These are phyloP conservation scores for Corinectria fuckeliana DNA, from an alignment of 2,329 filamentous ascomycete genomes.

Conservation along the genomic window DNA sequence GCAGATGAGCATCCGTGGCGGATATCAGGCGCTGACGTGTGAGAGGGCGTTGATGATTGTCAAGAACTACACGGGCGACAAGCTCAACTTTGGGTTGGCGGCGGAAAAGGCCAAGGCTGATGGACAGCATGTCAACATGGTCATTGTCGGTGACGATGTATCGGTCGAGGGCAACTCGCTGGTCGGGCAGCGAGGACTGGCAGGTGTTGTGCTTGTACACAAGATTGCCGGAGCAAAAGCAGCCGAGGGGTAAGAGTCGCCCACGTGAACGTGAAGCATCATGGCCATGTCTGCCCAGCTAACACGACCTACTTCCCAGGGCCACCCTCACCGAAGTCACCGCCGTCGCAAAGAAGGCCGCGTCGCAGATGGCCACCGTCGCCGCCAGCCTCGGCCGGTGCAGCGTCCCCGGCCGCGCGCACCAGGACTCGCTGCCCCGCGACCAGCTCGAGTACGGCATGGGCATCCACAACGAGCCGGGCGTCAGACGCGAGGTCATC, in stretches of 20 bases:
- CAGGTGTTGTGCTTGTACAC: constrained; percentile 34
- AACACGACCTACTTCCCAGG: constrained; percentile 11
- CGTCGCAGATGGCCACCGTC: constrained; percentile 35
- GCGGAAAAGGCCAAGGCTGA: constrained; percentile 40
- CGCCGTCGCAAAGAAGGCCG: constrained; percentile 23
- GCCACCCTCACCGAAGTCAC: constrained; percentile 28
- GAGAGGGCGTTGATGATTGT: constrained; percentile 32
- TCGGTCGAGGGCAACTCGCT: constrained; percentile 33
- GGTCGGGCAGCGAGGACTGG: constrained; percentile 34
- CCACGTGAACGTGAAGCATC: neutral
- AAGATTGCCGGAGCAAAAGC: constrained; percentile 35
- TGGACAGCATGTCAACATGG: constrained; percentile 33
- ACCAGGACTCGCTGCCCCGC: constrained; percentile 28
- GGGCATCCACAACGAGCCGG: constrained; percentile 38
- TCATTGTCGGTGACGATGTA: constrained; percentile 35
- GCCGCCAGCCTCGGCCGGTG: constrained; percentile 36
- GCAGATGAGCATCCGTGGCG: neutral
- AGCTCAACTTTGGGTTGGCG: constrained; percentile 39
- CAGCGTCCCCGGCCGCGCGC: constrained; percentile 29
- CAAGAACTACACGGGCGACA: constrained; percentile 39
- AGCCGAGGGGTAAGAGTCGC: constrained; percentile 27
- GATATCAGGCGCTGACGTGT: neutral
- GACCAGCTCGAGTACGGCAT: constrained; percentile 35
- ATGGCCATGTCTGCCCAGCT: neutral
- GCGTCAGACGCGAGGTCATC: constrained; percentile 31